A percentile compares a stretch with the other conserved stretches of the same genome.
These are phyloP conservation scores for Crithidia acanthocephali DNA, from an alignment of 208 protist genomes.

Conservation along the genomic window DNA sequence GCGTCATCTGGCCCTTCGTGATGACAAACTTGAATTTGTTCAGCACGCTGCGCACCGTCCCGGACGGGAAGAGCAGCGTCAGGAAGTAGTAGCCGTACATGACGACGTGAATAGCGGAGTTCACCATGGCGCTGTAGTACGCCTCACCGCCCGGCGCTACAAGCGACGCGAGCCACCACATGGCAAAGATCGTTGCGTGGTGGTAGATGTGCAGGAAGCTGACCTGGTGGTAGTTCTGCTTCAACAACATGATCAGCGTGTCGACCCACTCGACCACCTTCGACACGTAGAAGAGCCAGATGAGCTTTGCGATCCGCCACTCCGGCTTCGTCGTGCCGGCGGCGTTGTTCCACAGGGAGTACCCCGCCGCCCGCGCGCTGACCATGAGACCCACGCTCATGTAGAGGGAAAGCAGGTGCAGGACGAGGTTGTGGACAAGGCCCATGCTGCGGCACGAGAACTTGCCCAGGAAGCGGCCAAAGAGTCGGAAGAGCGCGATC, in stretches of 20 bases:
- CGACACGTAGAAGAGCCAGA: slow-evolving; percentile 83
- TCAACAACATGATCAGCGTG: slow-evolving; percentile 77
- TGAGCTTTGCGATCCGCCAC: slow-evolving; percentile 67
- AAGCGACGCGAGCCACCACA: slow-evolving; percentile 70
- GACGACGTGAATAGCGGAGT: slow-evolving; percentile 78
- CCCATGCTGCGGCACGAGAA: slow-evolving; percentile 47
- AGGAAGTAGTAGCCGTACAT: slow-evolving; percentile 91
- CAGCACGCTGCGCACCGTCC: slow-evolving; percentile 54
- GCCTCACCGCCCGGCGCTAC: slow-evolving; percentile 69
- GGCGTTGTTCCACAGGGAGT: slow-evolving; percentile 77
- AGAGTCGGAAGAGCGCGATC: slow-evolving; percentile 33
- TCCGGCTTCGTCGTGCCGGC: slow-evolving; percentile 44
- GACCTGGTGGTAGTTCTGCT: slow-evolving; percentile 81
- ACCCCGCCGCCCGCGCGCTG: slow-evolving; percentile 61
- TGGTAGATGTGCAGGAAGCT: slow-evolving; percentile 86
- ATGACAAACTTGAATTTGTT: slow-evolving; percentile 81
- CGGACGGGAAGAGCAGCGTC: slow-evolving; percentile 60
- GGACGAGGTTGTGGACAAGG: slow-evolving; percentile 69
- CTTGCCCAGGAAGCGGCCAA: slow-evolving; percentile 62
- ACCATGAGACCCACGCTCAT: slow-evolving; percentile 72
- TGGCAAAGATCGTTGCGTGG: slow-evolving; percentile 74
- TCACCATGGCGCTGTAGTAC: slow-evolving; percentile 85
- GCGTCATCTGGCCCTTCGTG: slow-evolving; percentile 78
- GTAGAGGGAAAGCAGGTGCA: slow-evolving; percentile 70
- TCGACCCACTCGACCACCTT: slow-evolving; percentile 84